phyloP scores from a whole-genome alignment of 305 asterid species.

The Solanum aculeatissimum region DNA sequence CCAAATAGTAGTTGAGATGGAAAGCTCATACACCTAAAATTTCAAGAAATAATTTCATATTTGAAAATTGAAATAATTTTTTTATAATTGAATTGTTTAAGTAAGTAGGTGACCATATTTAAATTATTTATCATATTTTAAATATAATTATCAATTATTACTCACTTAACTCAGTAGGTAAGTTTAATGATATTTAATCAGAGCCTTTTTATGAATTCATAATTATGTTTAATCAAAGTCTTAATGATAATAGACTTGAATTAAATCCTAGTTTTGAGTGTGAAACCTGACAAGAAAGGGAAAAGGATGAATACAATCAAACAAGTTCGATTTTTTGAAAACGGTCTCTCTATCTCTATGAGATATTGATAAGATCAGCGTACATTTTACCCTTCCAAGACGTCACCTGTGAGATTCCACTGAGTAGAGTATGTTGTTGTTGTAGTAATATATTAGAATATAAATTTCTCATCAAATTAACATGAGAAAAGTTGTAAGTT shows the following conservation, averaged over 20 bases:
- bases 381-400: too few species aligned
- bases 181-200: neutral
- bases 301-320: neutral
- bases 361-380: too few species aligned
- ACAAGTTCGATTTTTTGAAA: too few species aligned
- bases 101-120: neutral
- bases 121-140: neutral
- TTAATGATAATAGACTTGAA: neutral
- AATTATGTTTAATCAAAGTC: neutral
- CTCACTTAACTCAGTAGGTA: neutral
- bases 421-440: too few species aligned
- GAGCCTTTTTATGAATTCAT: neutral
- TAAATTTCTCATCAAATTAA: neutral
- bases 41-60: neutral
- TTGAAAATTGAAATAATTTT: neutral
- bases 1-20: conserved; percentile 62
- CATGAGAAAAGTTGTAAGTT: neutral
- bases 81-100: neutral
- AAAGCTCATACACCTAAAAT: conserved; percentile 45
- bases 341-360: too few species aligned
- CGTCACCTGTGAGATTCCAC: too few species aligned
- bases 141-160: neutral
- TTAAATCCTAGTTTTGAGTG: neutral
- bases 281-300: neutral
- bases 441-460: neutral